Evolutionary conservation across 2,329 filamentous ascomycete genomes (phyloP).

Genomic region (Monilinia fructigena): DNA sequence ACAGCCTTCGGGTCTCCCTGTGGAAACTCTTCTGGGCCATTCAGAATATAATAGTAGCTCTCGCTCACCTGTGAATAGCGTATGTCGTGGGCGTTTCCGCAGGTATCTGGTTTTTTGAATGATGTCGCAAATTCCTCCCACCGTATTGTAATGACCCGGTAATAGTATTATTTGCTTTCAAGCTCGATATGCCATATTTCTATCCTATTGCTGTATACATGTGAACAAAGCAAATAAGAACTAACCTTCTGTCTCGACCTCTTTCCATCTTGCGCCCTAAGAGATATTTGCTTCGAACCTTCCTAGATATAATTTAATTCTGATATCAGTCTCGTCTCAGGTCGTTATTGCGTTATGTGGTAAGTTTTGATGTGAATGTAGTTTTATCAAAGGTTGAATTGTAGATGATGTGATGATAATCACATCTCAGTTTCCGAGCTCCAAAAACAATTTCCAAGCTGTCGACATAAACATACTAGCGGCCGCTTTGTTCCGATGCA

Average conservation of each 20-base stretch:
- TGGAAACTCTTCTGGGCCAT: background rate
- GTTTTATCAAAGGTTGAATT: background rate
- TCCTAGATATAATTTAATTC: background rate
- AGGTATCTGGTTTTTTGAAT: background rate
- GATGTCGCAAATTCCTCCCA: background rate
- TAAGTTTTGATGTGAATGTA: background rate
- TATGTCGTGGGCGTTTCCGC: background rate
- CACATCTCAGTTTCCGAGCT: background rate
- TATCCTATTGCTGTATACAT: conserved; percentile 4
- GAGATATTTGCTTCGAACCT: background rate
- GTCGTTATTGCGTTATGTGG: background rate
- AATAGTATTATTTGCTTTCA: background rate
- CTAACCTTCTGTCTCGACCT: conserved; percentile 45
- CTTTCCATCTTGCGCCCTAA: conserved; percentile 13
- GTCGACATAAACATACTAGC: background rate
- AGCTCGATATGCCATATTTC: background rate
- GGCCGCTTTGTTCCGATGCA: conserved; percentile 15
- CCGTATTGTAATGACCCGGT: background rate
- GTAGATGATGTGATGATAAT: conserved; percentile 19
- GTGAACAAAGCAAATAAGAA: conserved; percentile 26
- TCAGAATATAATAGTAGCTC: background rate
- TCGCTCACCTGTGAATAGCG: background rate
- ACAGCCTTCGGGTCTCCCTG: background rate
- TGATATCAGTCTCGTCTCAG: conserved; percentile 10
- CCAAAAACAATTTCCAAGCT: conserved; percentile 20